Evolutionary conservation across 495 filamentous ascomycete genomes (phyloP).

Genomic region (Talaromyces thailandensis): DNA sequence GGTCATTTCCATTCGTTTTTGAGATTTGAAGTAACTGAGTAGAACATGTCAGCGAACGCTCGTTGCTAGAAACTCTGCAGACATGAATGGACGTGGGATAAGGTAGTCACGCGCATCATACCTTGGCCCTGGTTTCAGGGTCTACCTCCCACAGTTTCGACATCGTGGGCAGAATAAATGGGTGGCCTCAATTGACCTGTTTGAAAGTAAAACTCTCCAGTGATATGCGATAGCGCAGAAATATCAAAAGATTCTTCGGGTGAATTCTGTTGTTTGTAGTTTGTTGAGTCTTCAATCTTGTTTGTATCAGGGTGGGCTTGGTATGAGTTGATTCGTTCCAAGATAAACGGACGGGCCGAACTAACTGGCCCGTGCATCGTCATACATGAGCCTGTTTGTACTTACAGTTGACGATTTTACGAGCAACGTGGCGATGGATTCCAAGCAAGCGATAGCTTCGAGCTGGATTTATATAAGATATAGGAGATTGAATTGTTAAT

Average conservation of each 20-base stretch:
- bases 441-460: background rate
- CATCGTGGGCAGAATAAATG: slow-evolving; percentile 18
- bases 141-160: slow-evolving; percentile 94
- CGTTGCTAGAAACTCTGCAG: background rate
- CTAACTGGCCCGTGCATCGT: background rate
- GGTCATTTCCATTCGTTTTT: slow-evolving; percentile 74
- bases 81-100: background rate
- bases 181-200: background rate
- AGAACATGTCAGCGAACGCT: background rate
- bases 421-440: background rate
- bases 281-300: background rate
- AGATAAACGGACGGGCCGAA: background rate
- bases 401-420: background rate
- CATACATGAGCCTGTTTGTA: background rate
- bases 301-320: background rate
- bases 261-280: background rate
- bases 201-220: background rate
- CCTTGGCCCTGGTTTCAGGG: slow-evolving; percentile 89
- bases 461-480: background rate
- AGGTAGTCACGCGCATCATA: slow-evolving; percentile 24
- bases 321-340: background rate
- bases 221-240: background rate
- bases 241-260: background rate
- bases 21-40: slow-evolving; percentile 77
- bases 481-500: background rate